phyloP scores from a whole-genome alignment of 2,329 filamentous ascomycete genomes.

The Hymenoscyphus infarciens region DNA sequence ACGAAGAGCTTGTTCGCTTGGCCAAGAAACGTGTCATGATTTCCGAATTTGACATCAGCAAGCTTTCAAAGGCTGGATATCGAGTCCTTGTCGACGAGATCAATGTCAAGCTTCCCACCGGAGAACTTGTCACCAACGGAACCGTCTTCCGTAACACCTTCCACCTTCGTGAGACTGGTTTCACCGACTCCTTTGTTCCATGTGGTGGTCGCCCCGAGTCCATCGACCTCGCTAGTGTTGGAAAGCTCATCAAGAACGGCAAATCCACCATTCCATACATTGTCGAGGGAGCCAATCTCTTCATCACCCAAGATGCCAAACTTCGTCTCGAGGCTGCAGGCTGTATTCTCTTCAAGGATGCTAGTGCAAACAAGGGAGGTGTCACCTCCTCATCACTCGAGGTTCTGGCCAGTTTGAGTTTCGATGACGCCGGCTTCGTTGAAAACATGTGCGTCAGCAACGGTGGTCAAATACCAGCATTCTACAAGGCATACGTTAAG shows the following conservation, averaged over 20 bases:
- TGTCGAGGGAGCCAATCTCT: slow-evolving; percentile 95
- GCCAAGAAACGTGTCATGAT: slow-evolving; percentile 90
- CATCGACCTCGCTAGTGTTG: slow-evolving; percentile 85
- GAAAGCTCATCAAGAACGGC: slow-evolving; percentile 84
- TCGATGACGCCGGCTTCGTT: slow-evolving; percentile 84
- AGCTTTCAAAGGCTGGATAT: slow-evolving; percentile 85
- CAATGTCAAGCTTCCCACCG: slow-evolving; percentile 81
- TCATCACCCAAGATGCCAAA: slow-evolving; percentile 98
- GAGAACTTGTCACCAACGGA: slow-evolving; percentile 85
- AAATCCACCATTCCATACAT: slow-evolving; percentile 89
- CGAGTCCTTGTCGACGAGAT: slow-evolving; percentile 88
- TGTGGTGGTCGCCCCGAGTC: slow-evolving; percentile 96
- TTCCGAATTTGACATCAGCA: slow-evolving; percentile 75
- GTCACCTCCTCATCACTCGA: slow-evolving; percentile 97
- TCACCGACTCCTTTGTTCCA: slow-evolving; percentile 88
- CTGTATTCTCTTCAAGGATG: slow-evolving; percentile 94
- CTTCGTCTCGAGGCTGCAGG: slow-evolving; percentile 92
- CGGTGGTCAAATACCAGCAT: slow-evolving; percentile 74
- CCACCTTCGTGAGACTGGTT: slow-evolving; percentile 74
- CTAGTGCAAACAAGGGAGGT: slow-evolving; percentile 96
- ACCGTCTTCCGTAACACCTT: slow-evolving; percentile 97
- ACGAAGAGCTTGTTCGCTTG: slow-evolving; percentile 75
- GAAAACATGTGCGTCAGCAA: slow-evolving; percentile 88
- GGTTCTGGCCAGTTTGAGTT: slow-evolving; percentile 89
- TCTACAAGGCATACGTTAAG: slow-evolving; percentile 91